phyloP scores from a whole-genome alignment of 2,329 filamentous ascomycete species.

The Gaeumannomyces sp. region DNA sequence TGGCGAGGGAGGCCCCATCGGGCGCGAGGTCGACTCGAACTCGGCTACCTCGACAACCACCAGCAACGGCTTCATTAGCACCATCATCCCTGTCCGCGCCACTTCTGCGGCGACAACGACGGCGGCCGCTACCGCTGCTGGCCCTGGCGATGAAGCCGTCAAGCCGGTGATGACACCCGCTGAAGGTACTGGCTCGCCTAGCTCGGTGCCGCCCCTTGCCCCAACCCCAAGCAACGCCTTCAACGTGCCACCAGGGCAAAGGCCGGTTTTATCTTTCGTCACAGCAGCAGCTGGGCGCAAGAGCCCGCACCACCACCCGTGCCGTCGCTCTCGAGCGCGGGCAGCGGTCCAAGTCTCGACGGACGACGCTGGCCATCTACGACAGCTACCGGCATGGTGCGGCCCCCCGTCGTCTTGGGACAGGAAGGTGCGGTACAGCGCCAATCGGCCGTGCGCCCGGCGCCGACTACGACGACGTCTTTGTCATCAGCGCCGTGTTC shows the following conservation, averaged over 20 bases:
- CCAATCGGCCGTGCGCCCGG: slow-evolving; percentile 47
- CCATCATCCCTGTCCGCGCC: neutral
- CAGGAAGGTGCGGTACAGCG: slow-evolving; percentile 49
- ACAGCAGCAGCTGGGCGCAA: neutral
- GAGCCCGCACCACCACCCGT: slow-evolving; percentile 1
- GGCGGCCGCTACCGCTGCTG: neutral
- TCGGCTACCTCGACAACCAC: slow-evolving; percentile 17
- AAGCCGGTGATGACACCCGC: neutral
- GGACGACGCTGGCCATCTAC: slow-evolving; percentile 46
- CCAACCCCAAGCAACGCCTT: too few species aligned
- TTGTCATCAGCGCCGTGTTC: slow-evolving; percentile 54
- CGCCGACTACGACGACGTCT: slow-evolving; percentile 52
- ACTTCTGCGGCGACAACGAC: neutral
- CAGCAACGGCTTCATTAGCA: neutral
- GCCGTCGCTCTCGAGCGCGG: neutral
- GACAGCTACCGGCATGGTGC: slow-evolving; percentile 59
- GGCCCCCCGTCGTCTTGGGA: slow-evolving; percentile 57
- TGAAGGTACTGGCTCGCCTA: neutral
- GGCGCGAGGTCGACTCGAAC: slow-evolving; percentile 46
- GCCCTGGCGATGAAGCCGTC: too few species aligned
- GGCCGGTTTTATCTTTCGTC: neutral
- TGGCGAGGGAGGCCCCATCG: slow-evolving; percentile 55
- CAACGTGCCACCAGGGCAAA: neutral
- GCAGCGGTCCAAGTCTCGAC: slow-evolving; percentile 4
- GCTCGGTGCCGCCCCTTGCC: neutral